A percentile compares a stretch with the other conserved stretches of the same genome.
phyloP scores from a whole-genome alignment of 225 moss, liverwort and hornwort species.

The Physcomitrellopsis africana region DNA sequence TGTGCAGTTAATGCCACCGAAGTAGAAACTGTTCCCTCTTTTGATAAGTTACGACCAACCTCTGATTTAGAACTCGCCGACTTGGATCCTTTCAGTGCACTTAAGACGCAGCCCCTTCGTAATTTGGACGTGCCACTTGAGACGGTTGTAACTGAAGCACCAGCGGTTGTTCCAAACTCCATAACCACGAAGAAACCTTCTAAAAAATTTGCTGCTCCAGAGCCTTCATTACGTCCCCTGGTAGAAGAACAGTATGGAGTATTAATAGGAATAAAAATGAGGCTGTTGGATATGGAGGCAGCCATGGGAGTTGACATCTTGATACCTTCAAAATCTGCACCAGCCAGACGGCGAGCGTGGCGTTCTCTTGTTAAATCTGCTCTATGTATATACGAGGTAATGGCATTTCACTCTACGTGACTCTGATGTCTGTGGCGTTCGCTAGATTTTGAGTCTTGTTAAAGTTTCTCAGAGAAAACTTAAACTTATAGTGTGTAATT shows the following conservation, averaged over 20 bases:
- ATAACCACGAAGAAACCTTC: conserved; percentile 71
- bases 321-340: conserved; percentile 56
- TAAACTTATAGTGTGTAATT: conserved; percentile 24
- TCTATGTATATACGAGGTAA: conserved; percentile 88
- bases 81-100: conserved; percentile 4
- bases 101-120: conserved; percentile 31
- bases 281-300: conserved; percentile 93
- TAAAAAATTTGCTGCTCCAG: conserved; percentile 78
- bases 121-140: conserved; percentile 27
- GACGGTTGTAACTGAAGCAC: conserved; percentile 23
- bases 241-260: conserved; percentile 60
- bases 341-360: conserved; percentile 85
- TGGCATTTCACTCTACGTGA: conserved; percentile 8
- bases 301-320: conserved; percentile 73
- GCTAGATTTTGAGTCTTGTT: conserved; percentile 13
- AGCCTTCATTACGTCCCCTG: conserved; percentile 67
- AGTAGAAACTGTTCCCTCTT: conserved; percentile 30
- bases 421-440: conserved; percentile 16
- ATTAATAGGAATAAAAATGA: conserved; percentile 76
- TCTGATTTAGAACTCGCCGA: conserved; percentile 21
- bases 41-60: conserved; percentile 31
- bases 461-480: conserved; percentile 1
- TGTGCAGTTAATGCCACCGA: conserved; percentile 31
- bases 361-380: conserved; percentile 84
- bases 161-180: conserved; percentile 36